Evolutionary conservation across 192 early-diverging fungal genomes (phyloP), one percentile per base, ranked within the genome.

Genomic region (Spizellomyces punctatus): DNA sequence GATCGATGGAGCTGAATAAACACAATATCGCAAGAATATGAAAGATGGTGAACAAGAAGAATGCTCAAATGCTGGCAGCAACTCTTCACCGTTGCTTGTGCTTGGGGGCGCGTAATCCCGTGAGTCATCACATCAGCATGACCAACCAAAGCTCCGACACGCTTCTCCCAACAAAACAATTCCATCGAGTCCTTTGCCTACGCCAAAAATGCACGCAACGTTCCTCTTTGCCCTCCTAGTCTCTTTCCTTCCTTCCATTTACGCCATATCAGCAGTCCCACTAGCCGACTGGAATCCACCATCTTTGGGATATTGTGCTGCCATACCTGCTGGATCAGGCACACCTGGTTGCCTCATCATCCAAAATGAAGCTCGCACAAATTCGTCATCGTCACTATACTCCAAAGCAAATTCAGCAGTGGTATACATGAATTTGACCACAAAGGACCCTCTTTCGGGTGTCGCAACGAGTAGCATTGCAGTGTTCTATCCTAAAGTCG

Each of bases 401-500:
- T 44, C 10, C 8, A 55, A 47, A n/a, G 71, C 62, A 21, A 44
- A 16, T 6, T 27, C 61, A 17, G 19, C 71, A 8, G 52, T 72
- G 52, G 27, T 72, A 61, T 72, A 72, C 49, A 48, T 72, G 71
- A 49, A 64, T 0, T 63, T 72, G 17, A 14, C 17, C 22, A 72
- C 71, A 14, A 64, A 17, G 2, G 60, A 49, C 10, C 46, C 52
- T 14, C 10, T 69, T 6, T 58, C 44, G 17, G 47, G 52, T 9
- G 63, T 8, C 46, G 46, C 46, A 27, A 56, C 42, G 7, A 64
- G 69, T 9, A 56, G 69, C 49, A 79, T 79, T 17, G 75, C 74
- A 6, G 58, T 76, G 17, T 83, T 81, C 71, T 83, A 76, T 72
- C 82, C 82, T 4, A 21, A 27, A 10, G 82, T 83, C 9, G 82